Base-by-base conservation (phyloP, 2,329 filamentous ascomycete species). In the Trichoderma aggressivum region DNA sequence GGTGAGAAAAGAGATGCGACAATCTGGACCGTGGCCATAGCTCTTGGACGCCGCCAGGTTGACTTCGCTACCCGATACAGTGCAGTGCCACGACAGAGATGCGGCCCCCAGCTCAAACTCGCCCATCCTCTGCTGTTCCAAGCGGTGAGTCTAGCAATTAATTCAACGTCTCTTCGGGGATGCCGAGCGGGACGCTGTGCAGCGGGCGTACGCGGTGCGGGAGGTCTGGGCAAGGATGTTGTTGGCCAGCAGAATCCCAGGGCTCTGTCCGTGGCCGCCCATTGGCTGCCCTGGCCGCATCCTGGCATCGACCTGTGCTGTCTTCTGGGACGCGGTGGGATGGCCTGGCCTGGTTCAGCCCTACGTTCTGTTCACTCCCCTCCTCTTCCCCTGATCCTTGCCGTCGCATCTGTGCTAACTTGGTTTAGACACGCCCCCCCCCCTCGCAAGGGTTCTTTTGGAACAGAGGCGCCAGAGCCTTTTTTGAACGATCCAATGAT, bases 81-180 rank as follows among this genome's bases (percentile, higher is more conserved):
- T 34, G 65, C 65, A 43, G 60, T 65, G 60, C 69, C 61, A 64
- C 61, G 69, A 64, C 69, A 63, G 61, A 63, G 59, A 28, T 70
- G 47, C 67, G 32, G 39, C 63, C 30, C 39, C 43, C 55, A 47
- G 56, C 56, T 55, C 53, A 68, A 58, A 36, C 65, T 60, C 26
- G n/a, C 55, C 34, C 39, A 53, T 69, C 36, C 36, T 60, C 24
- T 56, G 63, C 56, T 71, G 70, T 71, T 67, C 56, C 62, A 71
- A 71, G 70, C 70, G 70, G 70, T 71, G 70, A 71, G 63, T 62
- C 70, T 71, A 67, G 60, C 70, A 67, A 71, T 71, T 71, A 62
- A 59, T 71, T 34, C 64, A 32, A 67, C n/a, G 28, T 55, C 24
- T 53, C n/a, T 53, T 72, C 70, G 70, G 70, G 58, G 47, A 72